A percentile compares a stretch with the other conserved stretches of the same genome.
Evolutionary conservation across 805 yeast genomes (phyloP).

Genomic region (Allodekkera sacchari): DNA sequence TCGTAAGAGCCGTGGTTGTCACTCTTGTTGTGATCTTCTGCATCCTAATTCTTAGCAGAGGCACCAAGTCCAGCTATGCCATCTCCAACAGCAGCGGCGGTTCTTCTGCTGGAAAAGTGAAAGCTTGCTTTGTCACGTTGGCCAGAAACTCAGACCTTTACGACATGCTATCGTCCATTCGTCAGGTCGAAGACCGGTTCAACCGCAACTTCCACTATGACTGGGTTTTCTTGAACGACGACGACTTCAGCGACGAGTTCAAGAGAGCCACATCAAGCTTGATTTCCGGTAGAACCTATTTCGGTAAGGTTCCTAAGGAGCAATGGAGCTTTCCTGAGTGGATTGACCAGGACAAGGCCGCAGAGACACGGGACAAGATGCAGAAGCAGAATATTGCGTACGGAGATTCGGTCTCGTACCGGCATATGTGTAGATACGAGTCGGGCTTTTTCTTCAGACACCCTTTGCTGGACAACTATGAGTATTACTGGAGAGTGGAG

Average conservation of each 20-base stretch:
- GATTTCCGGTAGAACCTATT: slow-evolving; percentile 68
- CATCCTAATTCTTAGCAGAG: too few species aligned
- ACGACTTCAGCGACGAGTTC: slow-evolving; percentile 73
- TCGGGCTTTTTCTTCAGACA: slow-evolving; percentile 83
- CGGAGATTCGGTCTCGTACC: slow-evolving; percentile 56
- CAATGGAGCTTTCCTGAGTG: slow-evolving; percentile 86
- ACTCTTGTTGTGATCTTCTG: too few species aligned
- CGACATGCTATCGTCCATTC: slow-evolving; percentile 52
- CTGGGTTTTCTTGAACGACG: slow-evolving; percentile 92
- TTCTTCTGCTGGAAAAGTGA: slow-evolving; percentile 42
- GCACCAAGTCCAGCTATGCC: too few species aligned
- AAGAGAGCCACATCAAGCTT: slow-evolving; percentile 53
- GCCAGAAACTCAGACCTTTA: slow-evolving; percentile 66
- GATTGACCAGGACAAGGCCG: slow-evolving; percentile 63
- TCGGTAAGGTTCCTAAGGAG: slow-evolving; percentile 68
- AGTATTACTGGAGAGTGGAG: slow-evolving; percentile 92
- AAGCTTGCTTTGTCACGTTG: slow-evolving; percentile 72
- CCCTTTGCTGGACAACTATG: slow-evolving; percentile 63
- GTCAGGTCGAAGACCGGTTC: slow-evolving; percentile 82
- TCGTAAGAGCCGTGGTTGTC: too few species aligned
- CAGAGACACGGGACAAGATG: slow-evolving; percentile 44
- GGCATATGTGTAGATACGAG: slow-evolving; percentile 90
- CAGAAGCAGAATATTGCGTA: slow-evolving; percentile 41
- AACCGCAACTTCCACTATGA: slow-evolving; percentile 75
- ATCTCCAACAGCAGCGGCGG: too few species aligned